Percentiles rank a stretch among this genome's conserved stretches.
These are phyloP conservation scores for Ophiocordyceps australis DNA, from an alignment of 2,329 filamentous ascomycete species.

Conservation along the genomic window DNA sequence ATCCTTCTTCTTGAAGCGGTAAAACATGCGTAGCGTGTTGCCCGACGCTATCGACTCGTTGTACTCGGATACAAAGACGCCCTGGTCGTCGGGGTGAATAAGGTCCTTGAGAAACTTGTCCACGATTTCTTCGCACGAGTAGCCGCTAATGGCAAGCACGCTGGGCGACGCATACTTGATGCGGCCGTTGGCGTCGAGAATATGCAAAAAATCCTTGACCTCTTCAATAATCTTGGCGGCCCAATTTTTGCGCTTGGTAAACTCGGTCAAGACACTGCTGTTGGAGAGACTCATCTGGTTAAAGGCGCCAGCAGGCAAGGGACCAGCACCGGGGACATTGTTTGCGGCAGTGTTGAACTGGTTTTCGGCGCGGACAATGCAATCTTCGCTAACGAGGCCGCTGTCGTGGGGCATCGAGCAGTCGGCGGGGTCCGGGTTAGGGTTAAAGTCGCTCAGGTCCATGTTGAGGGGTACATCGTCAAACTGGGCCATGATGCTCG, in stretches of 20 bases:
- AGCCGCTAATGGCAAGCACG: constrained; percentile 57
- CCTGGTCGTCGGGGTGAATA: constrained; percentile 72
- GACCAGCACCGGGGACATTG: constrained; percentile 21
- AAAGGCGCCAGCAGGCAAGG: constrained; percentile 20
- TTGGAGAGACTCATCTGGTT: constrained; percentile 13
- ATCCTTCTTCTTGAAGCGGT: constrained; percentile 62
- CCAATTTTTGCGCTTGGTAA: constrained; percentile 55
- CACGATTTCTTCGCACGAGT: constrained; percentile 49
- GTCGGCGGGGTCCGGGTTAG: constrained; percentile 5
- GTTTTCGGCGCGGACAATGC: constrained; percentile 13
- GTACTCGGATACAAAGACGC: constrained; percentile 71
- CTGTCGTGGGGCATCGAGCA: constrained; percentile 4
- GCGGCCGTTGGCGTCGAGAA: constrained; percentile 68
- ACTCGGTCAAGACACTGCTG: constrained; percentile 33
- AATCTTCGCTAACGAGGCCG: constrained; percentile 9
- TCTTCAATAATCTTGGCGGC: constrained; percentile 78
- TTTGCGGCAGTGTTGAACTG: constrained; percentile 15
- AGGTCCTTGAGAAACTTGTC: constrained; percentile 64
- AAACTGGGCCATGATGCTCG: constrained; percentile 17
- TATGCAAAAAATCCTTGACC: constrained; percentile 73
- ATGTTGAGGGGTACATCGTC: constrained; percentile 23
- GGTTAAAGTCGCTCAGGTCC: constrained; percentile 12
- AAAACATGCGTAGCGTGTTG: constrained; percentile 69
- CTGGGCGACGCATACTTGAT: constrained; percentile 79
- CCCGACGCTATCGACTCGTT: constrained; percentile 75